A percentile compares a stretch with the other conserved stretches of the same genome.
Conservation (phyloP, 352 stramenopile species). For the Phytophthora sp. region DNA sequence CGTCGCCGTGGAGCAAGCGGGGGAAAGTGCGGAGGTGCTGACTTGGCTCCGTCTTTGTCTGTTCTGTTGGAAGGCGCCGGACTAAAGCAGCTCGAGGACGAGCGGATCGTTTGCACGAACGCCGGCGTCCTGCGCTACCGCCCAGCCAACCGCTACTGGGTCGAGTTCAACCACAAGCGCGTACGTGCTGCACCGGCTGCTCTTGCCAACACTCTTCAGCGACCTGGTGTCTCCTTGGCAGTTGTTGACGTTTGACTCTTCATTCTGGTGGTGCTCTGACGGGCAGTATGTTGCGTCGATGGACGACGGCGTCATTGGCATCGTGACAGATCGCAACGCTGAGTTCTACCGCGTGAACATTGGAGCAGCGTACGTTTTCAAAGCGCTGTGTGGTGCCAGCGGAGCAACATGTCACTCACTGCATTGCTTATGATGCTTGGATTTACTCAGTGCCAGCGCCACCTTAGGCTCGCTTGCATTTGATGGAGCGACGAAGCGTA, state of each 20-base stretch:
- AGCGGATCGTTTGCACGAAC: slow-evolving; percentile 80
- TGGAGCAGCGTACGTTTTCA: slow-evolving; percentile 89
- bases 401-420: too few relatives aligned
- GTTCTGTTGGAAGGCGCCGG: slow-evolving; percentile 49
- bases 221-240: background rate
- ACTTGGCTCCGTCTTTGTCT: slow-evolving; percentile 5
- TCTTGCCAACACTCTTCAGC: background rate
- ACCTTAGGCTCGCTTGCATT: slow-evolving; percentile 90
- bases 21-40: background rate
- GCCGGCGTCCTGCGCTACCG: slow-evolving; percentile 86
- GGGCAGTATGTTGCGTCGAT: slow-evolving; percentile 73
- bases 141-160: slow-evolving; percentile 88
- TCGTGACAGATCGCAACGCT: slow-evolving; percentile 94
- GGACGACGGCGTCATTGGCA: slow-evolving; percentile 94
- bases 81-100: slow-evolving; percentile 57
- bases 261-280: slow-evolving; percentile 6
- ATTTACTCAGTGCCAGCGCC: slow-evolving; percentile 56
- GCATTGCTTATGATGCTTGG: background rate
- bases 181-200: slow-evolving; percentile 42
- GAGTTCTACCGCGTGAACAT: slow-evolving; percentile 97
- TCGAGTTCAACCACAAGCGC: slow-evolving; percentile 89
- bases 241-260: slow-evolving; percentile 8
- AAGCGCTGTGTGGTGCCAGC: too few relatives aligned
- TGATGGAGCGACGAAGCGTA: slow-evolving; percentile 98
- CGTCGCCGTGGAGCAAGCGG: background rate